Evolutionary conservation across 805 yeast genomes (phyloP), one percentile per base, ranked within the genome.

Genomic region (Jamesozyma rosinii): DNA sequence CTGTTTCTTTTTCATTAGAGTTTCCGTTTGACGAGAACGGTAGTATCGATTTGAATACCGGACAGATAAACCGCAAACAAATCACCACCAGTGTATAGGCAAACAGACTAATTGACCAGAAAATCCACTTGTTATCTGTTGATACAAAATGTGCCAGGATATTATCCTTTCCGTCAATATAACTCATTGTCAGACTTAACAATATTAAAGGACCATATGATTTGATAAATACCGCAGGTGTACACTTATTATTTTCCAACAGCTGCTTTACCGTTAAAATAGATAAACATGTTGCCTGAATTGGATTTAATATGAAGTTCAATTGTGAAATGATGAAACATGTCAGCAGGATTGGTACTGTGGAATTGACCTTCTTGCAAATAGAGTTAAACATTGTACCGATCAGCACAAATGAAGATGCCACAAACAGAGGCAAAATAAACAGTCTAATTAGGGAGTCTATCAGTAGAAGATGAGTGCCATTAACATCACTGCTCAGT

Each of bases 371-470:
- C 20, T 9, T 10, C 38, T 35, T 43, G 3, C 26, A 35, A 20
- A 40, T 31, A 38, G 21, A 37, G 17, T 27, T 35, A 17, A 42
- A 40, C 5, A 45, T 30, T 21, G 42, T 47, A 3, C 54, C 53
- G 9, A 48, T 22, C 13, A 42, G 35, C 1, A 50, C 38, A 9
- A 51, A 50, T 10, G 49, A 37, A 18, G 50, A 45, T 3, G 56
- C 53, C 24, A 49, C 43, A 37, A 58, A 54, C 15, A 57, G 10
- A 20, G 62, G 62, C 33, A 52, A 32, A 6, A 55, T 31, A 20
- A 52, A n/a, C 17, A 46, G 33, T 30, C 49, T 42, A 13, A 41
- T 37, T 4, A 45, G 11, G 2, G 17, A 10, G 21, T 40, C 44
- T 21, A 32, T n/a, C 10, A 38, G 30, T 14, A 32, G n/a, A 22